Base-by-base conservation (phyloP, 2,329 filamentous ascomycete species). In the Claviceps sp. region DNA sequence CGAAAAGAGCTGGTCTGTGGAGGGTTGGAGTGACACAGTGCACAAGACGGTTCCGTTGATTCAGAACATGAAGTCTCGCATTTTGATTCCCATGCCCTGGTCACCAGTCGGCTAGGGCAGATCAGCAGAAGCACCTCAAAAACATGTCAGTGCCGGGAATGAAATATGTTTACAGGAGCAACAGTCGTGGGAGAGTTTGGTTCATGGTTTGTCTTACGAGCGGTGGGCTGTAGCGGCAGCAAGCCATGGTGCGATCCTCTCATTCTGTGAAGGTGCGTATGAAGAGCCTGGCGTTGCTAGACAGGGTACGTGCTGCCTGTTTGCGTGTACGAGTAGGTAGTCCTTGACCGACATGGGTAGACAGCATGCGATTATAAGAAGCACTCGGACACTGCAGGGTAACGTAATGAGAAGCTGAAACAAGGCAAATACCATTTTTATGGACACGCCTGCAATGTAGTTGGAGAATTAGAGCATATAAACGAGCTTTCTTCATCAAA, bases 41-140 rank as follows among this genome's bases (percentile, higher is more conserved):
- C 93, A 98, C 75, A 96, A 95, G 78, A 98, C 93, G 1, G 93
- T 98, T 47, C 93, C 93, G 37, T 77, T 98, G 57, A 98, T 98
- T 62, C 90, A 96, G 73, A 83, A 75, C 54, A 98, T 98, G 93
- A 88, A 93, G 78, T 95, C 88, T 64, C 79, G 87, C 61, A 89
- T 98, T 61, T 69, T 98, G 64, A 84, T 97, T 55, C 88, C 93
- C 13, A 90, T 96, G 85, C 86, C 89, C 8, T 98, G 93, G 93
- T 95, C 88, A 56, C 90, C 93, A 4, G 88, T 96, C 55, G 84
- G 85, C 56, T 95, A 76, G 66, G 22, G 22, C n/a, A 42, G 4
- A 24, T 30, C 26, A 45, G 43, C 43, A n/a, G 8, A 22, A 9
- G 42, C 42, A 20, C 11, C n/a, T 42, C 20, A 11, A 9, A 11